Percentiles rank a stretch among this genome's conserved stretches.
Conservation (phyloP, 805 yeast genomes). For the Zygoascus flipseniorum region DNA sequence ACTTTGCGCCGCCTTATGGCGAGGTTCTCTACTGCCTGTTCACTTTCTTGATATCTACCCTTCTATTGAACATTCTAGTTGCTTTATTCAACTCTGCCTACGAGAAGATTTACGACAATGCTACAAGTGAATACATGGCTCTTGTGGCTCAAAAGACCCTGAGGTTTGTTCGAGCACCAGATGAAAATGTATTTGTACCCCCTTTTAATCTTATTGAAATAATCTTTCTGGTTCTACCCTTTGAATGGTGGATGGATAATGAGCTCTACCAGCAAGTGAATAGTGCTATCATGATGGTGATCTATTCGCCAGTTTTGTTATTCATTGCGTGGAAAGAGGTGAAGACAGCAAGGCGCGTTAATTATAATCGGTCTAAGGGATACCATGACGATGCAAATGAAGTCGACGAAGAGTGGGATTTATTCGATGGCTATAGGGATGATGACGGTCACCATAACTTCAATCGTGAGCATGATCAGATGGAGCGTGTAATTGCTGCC, state of each 20-base stretch:
- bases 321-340: constrained; percentile 59
- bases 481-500: constrained; percentile 54
- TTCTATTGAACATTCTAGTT: constrained; percentile 72
- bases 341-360: constrained; percentile 57
- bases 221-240: constrained; percentile 38
- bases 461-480: constrained; percentile 24
- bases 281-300: constrained; percentile 48
- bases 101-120: constrained; percentile 69
- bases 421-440: constrained; percentile 58
- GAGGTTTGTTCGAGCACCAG: constrained; percentile 82
- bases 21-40: constrained; percentile 68
- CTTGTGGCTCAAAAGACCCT: constrained; percentile 77
- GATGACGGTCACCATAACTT: constrained; percentile 33
- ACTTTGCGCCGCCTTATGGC: constrained; percentile 81
- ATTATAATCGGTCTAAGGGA: constrained; percentile 56
- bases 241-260: constrained; percentile 31
- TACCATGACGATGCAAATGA: constrained; percentile 75
- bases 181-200: constrained; percentile 74
- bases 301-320: constrained; percentile 61
- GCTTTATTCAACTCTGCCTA: constrained; percentile 84
- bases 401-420: constrained; percentile 70
- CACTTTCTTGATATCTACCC: constrained; percentile 65
- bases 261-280: constrained; percentile 36
- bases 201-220: constrained; percentile 74
- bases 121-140: constrained; percentile 78